A percentile compares a stretch with the other conserved stretches of the same genome.
Conservation (phyloP, 257 asterid species). For the Solanum lignicaule region DNA sequence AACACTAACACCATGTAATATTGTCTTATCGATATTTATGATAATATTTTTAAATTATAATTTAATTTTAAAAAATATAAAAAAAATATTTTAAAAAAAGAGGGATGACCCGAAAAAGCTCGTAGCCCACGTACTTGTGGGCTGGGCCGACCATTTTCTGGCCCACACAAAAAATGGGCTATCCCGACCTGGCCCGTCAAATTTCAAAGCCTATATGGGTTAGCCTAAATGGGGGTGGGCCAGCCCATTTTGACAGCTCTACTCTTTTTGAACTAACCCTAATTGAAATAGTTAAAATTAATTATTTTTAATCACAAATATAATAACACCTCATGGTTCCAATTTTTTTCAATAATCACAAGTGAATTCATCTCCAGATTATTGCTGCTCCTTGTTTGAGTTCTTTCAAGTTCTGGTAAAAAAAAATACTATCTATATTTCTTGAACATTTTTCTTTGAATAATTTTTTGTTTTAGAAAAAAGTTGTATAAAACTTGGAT, state of each 20-base stretch:
- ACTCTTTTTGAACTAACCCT: neutral
- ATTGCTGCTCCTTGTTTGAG: neutral
- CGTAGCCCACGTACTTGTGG: no score
- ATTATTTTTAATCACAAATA: neutral
- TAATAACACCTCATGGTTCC: neutral
- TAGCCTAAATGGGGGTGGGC: no score
- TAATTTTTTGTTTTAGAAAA: neutral
- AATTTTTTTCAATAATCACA: neutral
- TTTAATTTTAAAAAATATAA: no score
- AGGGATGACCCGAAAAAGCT: no score
- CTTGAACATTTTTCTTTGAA: neutral
- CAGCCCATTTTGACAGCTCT: no score
- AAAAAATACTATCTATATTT: neutral
- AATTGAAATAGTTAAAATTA: neutral
- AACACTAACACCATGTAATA: no score
- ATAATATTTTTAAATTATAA: no score
- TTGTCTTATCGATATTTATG: no score
- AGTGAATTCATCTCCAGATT: neutral
- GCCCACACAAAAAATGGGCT: no score
- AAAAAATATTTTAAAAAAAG: no score
- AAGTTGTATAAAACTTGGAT: neutral
- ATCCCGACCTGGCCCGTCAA: rapidly evolving
- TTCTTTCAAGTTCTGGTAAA: neutral
- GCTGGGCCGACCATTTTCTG: no score
- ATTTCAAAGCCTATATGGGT: no score